Conservation (phyloP, 2,329 filamentous ascomycete genomes). For the Achaetomium macrosporum region DNA sequence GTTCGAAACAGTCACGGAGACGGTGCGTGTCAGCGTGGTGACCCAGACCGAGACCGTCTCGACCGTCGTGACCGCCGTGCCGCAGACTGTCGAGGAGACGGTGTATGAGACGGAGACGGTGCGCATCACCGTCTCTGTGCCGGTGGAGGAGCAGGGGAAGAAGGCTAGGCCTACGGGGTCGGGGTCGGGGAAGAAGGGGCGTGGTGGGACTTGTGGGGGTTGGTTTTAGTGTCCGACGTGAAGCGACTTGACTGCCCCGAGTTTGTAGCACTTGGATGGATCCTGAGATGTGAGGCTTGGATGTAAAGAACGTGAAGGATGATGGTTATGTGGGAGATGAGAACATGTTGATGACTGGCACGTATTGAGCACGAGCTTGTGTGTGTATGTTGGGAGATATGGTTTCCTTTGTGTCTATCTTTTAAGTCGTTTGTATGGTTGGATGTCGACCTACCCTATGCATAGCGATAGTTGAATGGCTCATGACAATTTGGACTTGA, state of each 20-base stretch:
- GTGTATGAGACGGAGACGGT: constrained; percentile 24
- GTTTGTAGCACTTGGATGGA: no score
- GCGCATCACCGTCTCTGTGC: constrained; percentile 19
- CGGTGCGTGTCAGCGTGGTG: constrained; percentile 23
- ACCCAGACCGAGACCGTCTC: constrained; percentile 22
- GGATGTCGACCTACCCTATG: neutral
- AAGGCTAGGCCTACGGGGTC: neutral
- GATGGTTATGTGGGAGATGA: neutral
- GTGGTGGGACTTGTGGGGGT: neutral
- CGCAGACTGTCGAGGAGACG: constrained; percentile 22
- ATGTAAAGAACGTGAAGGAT: neutral
- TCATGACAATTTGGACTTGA: neutral
- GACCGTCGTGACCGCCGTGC: constrained; percentile 18
- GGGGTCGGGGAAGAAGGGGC: neutral
- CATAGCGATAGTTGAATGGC: constrained; percentile 10
- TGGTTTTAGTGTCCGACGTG: neutral
- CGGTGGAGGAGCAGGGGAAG: constrained; percentile 12
- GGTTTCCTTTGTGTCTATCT: constrained; percentile 6
- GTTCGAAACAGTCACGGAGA: constrained; percentile 27
- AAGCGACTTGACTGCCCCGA: no score
- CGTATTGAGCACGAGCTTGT: neutral
- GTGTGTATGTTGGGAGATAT: neutral
- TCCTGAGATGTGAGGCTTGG: neutral
- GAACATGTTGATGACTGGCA: neutral
- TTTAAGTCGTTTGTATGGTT: neutral